Conservation (phyloP, 2,329 filamentous ascomycete species). For the Phyllosticta citrichinensis region DNA sequence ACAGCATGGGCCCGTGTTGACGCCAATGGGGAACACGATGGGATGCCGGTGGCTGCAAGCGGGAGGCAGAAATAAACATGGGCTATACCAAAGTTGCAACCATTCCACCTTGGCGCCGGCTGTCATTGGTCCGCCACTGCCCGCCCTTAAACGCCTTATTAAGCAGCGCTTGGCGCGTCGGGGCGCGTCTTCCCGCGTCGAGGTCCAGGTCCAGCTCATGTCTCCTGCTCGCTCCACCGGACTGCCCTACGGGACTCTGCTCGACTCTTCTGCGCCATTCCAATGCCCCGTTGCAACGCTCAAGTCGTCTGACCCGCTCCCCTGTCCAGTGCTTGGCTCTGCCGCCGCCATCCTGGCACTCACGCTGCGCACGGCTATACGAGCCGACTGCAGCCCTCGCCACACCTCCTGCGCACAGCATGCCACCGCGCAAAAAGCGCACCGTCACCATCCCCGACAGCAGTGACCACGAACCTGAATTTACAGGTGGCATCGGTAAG, state of each 20-base stretch:
- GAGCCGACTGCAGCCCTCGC: not conserved
- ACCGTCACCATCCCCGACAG: slow-evolving; percentile 3
- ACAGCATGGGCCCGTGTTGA: not conserved
- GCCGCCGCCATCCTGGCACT: not conserved
- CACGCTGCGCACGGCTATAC: not conserved
- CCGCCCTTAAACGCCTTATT: not conserved
- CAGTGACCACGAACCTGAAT: slow-evolving; percentile 1
- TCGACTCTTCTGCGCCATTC: not conserved
- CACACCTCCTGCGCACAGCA: slow-evolving; percentile 1
- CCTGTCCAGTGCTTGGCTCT: not conserved
- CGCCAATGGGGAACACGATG: not conserved
- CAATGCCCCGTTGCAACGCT: not conserved
- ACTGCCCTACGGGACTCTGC: not conserved
- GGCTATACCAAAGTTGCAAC: not conserved
- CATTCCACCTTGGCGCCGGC: not conserved
- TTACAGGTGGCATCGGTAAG: not conserved
- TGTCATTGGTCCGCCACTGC: not conserved
- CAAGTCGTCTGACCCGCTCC: not conserved
- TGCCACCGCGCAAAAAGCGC: slow-evolving; percentile 8
- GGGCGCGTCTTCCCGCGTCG: not conserved
- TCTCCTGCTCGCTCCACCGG: too few species aligned
- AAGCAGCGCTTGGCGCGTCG: not conserved
- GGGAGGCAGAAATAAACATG: not conserved
- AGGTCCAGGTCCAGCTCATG: too few species aligned
- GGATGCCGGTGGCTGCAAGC: not conserved